Evolutionary conservation across 2,329 filamentous ascomycete genomes (phyloP).

Genomic region (Exophiala sideris): DNA sequence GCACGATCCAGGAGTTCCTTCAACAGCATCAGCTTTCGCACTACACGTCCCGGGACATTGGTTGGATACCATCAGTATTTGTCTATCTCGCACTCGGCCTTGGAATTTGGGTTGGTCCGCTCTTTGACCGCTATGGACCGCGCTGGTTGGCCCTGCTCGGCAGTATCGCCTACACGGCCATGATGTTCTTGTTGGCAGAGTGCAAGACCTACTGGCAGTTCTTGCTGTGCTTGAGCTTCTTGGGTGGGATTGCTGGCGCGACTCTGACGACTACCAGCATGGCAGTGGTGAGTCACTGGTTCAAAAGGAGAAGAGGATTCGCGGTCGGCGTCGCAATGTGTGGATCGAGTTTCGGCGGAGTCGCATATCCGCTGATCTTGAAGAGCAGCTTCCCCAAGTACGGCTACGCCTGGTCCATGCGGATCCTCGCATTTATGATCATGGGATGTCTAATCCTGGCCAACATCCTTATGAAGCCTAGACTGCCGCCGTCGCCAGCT

Average conservation of each 20-base stretch:
- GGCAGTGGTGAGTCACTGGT: conserved; percentile 41
- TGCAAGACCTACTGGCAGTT: conserved; percentile 51
- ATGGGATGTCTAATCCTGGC: conserved; percentile 34
- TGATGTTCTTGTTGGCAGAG: conserved; percentile 47
- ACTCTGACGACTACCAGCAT: conserved; percentile 38
- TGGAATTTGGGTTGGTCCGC: conserved; percentile 48
- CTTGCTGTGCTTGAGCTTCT: conserved; percentile 37
- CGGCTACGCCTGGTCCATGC: conserved; percentile 38
- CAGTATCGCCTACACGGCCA: conserved; percentile 36
- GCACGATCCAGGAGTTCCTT: conserved; percentile 49
- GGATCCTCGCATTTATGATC: conserved; percentile 37
- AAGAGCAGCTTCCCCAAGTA: conserved; percentile 32
- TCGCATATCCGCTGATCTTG: conserved; percentile 37
- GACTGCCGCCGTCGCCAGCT: conserved; percentile 32
- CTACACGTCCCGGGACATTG: conserved; percentile 45
- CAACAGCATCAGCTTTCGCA: conserved; percentile 43
- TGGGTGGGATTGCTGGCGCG: conserved; percentile 37
- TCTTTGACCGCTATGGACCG: conserved; percentile 50
- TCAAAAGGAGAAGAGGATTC: conserved; percentile 36
- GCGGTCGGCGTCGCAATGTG: conserved; percentile 41
- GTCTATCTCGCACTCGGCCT: conserved; percentile 45
- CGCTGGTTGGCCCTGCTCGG: conserved; percentile 40
- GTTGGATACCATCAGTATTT: conserved; percentile 50
- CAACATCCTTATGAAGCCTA: conserved; percentile 35
- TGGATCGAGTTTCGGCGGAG: conserved; percentile 38